Evolutionary conservation across 352 stramenopile genomes (phyloP), one percentile per base, ranked within the genome.

Genomic region (Globisporangium paroecandrum): DNA sequence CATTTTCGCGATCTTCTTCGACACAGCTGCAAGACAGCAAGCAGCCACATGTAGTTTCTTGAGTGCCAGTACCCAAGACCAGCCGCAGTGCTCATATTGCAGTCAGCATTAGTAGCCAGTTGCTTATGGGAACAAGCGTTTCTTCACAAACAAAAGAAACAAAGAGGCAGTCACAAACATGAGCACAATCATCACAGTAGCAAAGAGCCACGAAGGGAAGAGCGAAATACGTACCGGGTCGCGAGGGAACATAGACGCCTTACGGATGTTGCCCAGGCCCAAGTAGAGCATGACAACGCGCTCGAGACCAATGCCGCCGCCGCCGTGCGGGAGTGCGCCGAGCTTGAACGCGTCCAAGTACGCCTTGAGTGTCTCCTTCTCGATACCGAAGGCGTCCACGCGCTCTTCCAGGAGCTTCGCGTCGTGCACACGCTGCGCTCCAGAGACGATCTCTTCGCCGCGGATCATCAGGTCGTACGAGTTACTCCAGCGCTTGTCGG

Each of bases 391-490:
- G 54, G 75, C 71, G 36, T 96, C 65, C 67, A 97, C 96, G 59
- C 95, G 93, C 76, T 98, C 82, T 36, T 92, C 84, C 25, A 99
- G 77, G 54, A 99, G 81, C 60, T 89, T 89, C 43, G 97, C 82
- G 81, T 99, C 98, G 82, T 99, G 98, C 58, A 99, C 91, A 85
- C 98, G 97, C 81, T 99, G 98, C 6, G 98, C 98, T 54, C 98
- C 98, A 9, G 96, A 99, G n/a, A 99, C 85, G 75, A 99, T 99
- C 85, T 99, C 98, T 85, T 99, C 97, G 24, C 97, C 98, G 66
- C 98, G 96, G 74, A 99, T 99, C 85, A 99, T 99, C 68, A 99
- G 97, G 82, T 99, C 98, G 75, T 99, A 99, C 78, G 88, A 98
- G 83, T 99, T 99, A 76, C 94, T 89, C 87, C 93, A 90, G 68